These are phyloP conservation scores for Arthroderma sp. DNA, from an alignment of 2,329 filamentous ascomycete species.

Conservation along the genomic window DNA sequence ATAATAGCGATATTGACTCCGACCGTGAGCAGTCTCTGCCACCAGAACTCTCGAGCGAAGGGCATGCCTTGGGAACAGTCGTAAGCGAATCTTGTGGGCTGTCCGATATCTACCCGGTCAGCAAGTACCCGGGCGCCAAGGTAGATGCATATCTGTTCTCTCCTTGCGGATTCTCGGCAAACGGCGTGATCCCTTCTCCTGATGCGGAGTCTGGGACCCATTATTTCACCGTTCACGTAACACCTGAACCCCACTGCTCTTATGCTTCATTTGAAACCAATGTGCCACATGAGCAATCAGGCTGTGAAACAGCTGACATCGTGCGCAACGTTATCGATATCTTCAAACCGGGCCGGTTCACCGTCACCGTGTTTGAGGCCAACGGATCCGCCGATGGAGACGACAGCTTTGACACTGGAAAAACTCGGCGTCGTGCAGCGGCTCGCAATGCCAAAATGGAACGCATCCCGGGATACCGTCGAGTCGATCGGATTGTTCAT, in stretches of 20 bases:
- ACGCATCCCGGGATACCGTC: slow-evolving; percentile 68
- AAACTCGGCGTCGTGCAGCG: slow-evolving; percentile 28
- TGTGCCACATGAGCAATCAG: slow-evolving; percentile 76
- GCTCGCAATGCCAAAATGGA: slow-evolving; percentile 50
- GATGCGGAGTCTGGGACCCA: slow-evolving; percentile 48
- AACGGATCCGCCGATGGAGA: slow-evolving; percentile 38
- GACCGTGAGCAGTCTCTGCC: slow-evolving; percentile 41
- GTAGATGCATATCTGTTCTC: slow-evolving; percentile 95
- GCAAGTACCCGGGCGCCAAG: slow-evolving; percentile 78
- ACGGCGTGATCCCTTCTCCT: slow-evolving; percentile 79
- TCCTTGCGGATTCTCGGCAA: slow-evolving; percentile 93
- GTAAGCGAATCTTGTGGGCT: slow-evolving; percentile 85
- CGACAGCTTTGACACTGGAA: slow-evolving; percentile 21
- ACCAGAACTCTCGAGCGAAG: slow-evolving; percentile 76
- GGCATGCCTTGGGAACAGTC: slow-evolving; percentile 81
- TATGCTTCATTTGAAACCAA: slow-evolving; percentile 99
- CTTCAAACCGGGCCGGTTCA: slow-evolving; percentile 96
- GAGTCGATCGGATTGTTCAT: slow-evolving; percentile 89
- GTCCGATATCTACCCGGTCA: slow-evolving; percentile 73
- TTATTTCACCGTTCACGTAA: slow-evolving; percentile 98
- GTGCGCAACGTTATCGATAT: slow-evolving; percentile 89
- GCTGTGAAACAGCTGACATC: slow-evolving; percentile 77
- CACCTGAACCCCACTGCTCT: slow-evolving; percentile 89
- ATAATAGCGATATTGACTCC: slow-evolving; percentile 45
- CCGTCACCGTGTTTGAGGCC: slow-evolving; percentile 88